Percentiles rank a stretch among this genome's conserved stretches.
phyloP scores from a whole-genome alignment of 73 alveolate genomes.

The Blepharisma japonicum region DNA sequence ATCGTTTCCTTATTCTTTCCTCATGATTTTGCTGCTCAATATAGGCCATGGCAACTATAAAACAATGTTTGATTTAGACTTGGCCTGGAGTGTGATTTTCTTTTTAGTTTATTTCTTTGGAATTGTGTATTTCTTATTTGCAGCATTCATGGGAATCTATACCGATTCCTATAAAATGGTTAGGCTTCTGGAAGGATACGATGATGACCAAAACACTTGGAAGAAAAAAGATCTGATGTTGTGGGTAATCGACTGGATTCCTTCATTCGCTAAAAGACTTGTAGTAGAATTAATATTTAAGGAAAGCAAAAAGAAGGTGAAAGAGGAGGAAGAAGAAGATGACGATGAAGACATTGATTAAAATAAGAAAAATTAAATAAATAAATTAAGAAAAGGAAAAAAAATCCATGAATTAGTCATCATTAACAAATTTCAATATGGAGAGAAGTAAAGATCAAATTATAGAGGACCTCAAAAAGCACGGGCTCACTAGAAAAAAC shows the following conservation, averaged over 20 bases:
- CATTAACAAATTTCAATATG: too few species aligned
- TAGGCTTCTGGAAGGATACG: neutral
- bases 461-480: neutral
- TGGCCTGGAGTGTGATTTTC: slow-evolving; percentile 12
- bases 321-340: slow-evolving; percentile 23
- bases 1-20: neutral
- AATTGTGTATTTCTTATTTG: neutral
- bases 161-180: slow-evolving; percentile 14
- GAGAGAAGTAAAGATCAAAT: too few species aligned
- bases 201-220: slow-evolving; percentile 19
- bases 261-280: neutral
- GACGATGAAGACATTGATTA: slow-evolving; percentile 1
- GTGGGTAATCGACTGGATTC: slow-evolving; percentile 27
- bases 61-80: neutral
- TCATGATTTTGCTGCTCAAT: neutral
- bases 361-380: neutral
- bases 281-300: neutral
- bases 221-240: neutral
- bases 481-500: neutral
- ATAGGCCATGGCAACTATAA: neutral
- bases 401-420: too few species aligned
- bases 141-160: neutral
- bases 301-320: neutral
- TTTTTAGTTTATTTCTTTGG: neutral
- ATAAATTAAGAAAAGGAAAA: too few species aligned